Conservation (phyloP, 73 alveolate genomes). For the Tetrahymena thermophila region DNA sequence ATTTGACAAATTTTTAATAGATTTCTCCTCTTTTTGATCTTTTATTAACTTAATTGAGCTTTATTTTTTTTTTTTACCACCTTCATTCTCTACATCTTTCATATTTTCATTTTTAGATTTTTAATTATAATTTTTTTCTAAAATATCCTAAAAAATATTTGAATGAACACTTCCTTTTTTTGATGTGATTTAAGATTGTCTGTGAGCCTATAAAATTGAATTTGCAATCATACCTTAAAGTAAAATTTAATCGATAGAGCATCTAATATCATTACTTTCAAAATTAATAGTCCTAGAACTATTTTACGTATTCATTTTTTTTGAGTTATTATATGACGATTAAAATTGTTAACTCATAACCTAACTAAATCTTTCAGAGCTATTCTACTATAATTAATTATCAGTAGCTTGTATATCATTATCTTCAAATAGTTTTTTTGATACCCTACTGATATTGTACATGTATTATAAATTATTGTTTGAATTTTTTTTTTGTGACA, state of each 20-base stretch:
- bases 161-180: background rate
- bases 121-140: background rate
- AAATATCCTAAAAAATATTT: background rate
- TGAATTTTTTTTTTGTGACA: background rate
- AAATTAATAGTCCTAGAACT: background rate
- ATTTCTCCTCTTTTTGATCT: background rate
- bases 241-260: background rate
- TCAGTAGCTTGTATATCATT: background rate
- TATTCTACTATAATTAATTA: too few relatives aligned
- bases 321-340: background rate
- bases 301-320: background rate
- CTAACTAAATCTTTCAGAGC: background rate
- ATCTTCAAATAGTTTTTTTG: background rate
- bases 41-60: background rate
- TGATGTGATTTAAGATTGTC: background rate
- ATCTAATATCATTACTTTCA: background rate
- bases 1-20: background rate
- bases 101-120: background rate
- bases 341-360: background rate
- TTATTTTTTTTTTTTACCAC: background rate
- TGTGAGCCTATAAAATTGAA: background rate
- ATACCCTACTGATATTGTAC: background rate
- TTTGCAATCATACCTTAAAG: background rate
- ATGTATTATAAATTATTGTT: background rate
- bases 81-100: background rate